Evolutionary conservation across 768 basidiomycete species (phyloP), one percentile per base, ranked within the genome.

Genomic region (Lactarius quietus): DNA sequence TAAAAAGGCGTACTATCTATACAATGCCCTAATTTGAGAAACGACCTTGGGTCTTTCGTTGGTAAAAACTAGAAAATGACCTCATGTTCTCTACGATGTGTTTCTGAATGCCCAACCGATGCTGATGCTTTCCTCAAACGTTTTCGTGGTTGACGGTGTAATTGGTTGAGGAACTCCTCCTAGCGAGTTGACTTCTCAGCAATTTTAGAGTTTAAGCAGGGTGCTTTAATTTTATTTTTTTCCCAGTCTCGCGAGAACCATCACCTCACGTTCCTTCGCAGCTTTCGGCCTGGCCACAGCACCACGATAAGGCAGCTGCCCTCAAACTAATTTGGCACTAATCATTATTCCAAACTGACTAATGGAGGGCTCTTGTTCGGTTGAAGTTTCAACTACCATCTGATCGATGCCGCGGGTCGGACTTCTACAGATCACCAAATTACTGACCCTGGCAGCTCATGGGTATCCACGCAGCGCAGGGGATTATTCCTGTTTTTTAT

Each of bases 381-480:
- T 45, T 45, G 20, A 23, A 7, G 33, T 45, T 60, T 54, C 20
- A 63, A 36, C 62, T 43, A 63, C 54, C 43, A 57, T 45, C 55
- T 20, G 63, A 55, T 60, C 29, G 18, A 33, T 55, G 28, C 59
- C 53, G n/a, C 29, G 41, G 58, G 54, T 35, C 28, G n/a, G 43
- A 23, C 31, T 31, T 23, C 35, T 29, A 28, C 38, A 51, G 35
- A 29, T 51, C 35, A 39, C 36, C 20, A 6, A 62, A 56, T 36
- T 15, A 56, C 9, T 20, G 52, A 54, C 57, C n/a, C 3, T 12
- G 57, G 29, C 14, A 39, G 20, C 20, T 23, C 7, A 26, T 53
- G 28, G 31, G 48, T 33, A 36, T 39, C 23, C 10, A 20, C 17
- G 14, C n/a, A 14, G 26, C 31, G 26, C 28, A 41, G 15, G 43